These are phyloP conservation scores for Coemansia sp. DNA, from an alignment of 192 early-diverging fungal species.

Conservation along the genomic window DNA sequence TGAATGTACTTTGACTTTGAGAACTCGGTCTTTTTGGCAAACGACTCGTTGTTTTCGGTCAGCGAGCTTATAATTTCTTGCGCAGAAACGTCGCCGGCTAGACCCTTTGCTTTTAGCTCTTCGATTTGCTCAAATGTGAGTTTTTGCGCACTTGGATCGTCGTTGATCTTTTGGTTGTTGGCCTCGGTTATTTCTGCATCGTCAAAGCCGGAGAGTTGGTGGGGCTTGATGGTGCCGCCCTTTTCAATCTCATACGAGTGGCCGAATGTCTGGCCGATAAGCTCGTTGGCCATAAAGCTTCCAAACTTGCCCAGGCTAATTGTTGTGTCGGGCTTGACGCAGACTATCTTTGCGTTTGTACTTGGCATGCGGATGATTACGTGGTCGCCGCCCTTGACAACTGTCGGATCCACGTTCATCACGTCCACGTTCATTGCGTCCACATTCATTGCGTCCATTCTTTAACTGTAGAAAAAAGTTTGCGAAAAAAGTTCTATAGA, in stretches of 20 bases:
- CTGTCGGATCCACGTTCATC: constrained; percentile 23
- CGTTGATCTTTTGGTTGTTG: constrained; percentile 81
- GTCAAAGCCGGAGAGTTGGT: constrained; percentile 36
- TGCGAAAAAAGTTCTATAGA: no score
- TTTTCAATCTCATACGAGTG: constrained; percentile 80
- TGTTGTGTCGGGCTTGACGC: constrained; percentile 58
- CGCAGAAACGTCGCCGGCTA: constrained; percentile 64
- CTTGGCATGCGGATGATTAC: constrained; percentile 82
- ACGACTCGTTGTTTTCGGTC: constrained; percentile 77
- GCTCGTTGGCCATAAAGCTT: constrained; percentile 67
- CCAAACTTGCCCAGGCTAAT: constrained; percentile 92
- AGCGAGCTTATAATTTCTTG: constrained; percentile 78
- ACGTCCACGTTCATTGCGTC: constrained; percentile 13
- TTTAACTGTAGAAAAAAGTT: no score
- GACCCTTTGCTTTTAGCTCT: constrained; percentile 67
- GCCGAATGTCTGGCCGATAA: constrained; percentile 82
- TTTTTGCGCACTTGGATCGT: constrained; percentile 71
- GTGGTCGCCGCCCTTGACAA: constrained; percentile 60
- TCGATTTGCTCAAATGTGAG: constrained; percentile 81
- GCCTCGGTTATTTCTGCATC: constrained; percentile 68
- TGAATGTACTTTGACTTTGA: constrained; percentile 94
- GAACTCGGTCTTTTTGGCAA: constrained; percentile 91
- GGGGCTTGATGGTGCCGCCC: constrained; percentile 46
- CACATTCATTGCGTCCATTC: no score
- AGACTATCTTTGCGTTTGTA: constrained; percentile 76